phyloP scores from a whole-genome alignment of 2,329 filamentous ascomycete genomes.

The Claviceps maximensis region DNA sequence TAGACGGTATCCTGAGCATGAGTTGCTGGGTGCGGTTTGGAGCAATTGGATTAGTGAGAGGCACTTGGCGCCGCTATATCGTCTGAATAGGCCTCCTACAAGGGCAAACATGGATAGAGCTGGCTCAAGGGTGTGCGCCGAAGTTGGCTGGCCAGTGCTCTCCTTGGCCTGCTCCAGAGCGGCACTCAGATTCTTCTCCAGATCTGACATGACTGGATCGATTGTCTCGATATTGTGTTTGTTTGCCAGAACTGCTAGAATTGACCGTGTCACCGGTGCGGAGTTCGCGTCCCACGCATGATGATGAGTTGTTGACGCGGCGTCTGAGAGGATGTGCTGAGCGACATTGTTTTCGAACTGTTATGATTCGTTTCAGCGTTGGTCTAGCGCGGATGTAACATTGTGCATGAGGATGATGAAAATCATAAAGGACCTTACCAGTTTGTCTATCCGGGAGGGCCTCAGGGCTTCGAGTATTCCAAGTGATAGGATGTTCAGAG shows the following conservation, averaged over 20 bases:
- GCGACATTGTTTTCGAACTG: slow-evolving; percentile 25
- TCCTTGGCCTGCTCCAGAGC: slow-evolving; percentile 9
- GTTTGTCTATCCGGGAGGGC: slow-evolving; percentile 18
- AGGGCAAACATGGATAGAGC: slow-evolving; percentile 21
- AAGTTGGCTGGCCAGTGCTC: not conserved
- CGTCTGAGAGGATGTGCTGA: slow-evolving; percentile 21
- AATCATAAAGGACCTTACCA: slow-evolving; percentile 18
- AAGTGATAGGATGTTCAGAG: slow-evolving; percentile 23
- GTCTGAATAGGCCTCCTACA: slow-evolving; percentile 24
- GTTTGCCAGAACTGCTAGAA: slow-evolving; percentile 30
- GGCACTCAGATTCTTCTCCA: slow-evolving; percentile 14
- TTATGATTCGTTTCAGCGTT: not conserved
- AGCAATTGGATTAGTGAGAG: slow-evolving; percentile 22
- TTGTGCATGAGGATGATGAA: not conserved
- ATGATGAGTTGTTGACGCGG: slow-evolving; percentile 8
- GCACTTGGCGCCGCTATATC: slow-evolving; percentile 23
- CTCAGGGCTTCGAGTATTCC: slow-evolving; percentile 25
- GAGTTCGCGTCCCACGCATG: slow-evolving; percentile 6
- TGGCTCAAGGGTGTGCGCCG: not conserved
- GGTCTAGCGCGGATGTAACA: not conserved
- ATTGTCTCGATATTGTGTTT: slow-evolving; percentile 27
- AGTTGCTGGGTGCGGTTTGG: slow-evolving; percentile 20
- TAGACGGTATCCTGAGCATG: slow-evolving; percentile 24
- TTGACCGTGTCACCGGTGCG: slow-evolving; percentile 19
- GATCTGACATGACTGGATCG: slow-evolving; percentile 12